Evolutionary conservation across 2,329 filamentous ascomycete genomes (phyloP), one percentile per base, ranked within the genome.

Genomic region (Fusarium solani-melongenae): DNA sequence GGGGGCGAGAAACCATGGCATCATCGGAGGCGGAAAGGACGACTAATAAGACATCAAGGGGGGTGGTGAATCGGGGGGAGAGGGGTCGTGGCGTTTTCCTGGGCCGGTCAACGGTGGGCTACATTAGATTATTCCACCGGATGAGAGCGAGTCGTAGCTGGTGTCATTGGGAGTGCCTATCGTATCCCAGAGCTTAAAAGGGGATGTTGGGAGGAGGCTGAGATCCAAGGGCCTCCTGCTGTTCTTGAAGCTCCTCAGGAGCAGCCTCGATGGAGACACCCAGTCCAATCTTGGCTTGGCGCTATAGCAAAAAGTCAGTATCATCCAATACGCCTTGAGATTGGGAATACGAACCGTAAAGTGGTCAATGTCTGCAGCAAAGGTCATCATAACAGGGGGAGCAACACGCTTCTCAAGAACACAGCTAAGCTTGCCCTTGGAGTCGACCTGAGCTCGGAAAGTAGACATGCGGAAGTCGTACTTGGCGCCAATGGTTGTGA

Each of bases 401-500:
- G 95, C 95, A 80, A 99, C 94, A 80, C 95, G 92, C 91, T 98
- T 98, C 89, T 99, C 96, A 77, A 98, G 86, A 80, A 98, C 86
- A 82, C 94, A 96, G 84, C 93, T 94, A 70, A 99, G 89, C 87
- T 97, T 98, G 83, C 96, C 96, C 82, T 94, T 92, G 80, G 95
- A 97, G 86, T 99, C 96, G 78, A 98, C 90, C 86, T 99, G 96
- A 51, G 96, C 96, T 75, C 96, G 92, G 91, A 98, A 98, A 59
- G 94, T 96, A 64, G 94, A 96, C 86, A 95, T 94, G 81, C 94
- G 91, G 91, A 99, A 99, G 83, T 98, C 96, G 86, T 99, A 99
- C 86, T 99, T 99, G 82, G 95, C 94, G 79, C 96, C 96, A 79
- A 98, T 89, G 63, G 95, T 94, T 62, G 97, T 95, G 70, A 94